Percentiles rank a stretch among this genome's conserved stretches.
Evolutionary conservation across 1,284 basidiomycete genomes (phyloP).

Genomic region (Moesziomyces aphidis): DNA sequence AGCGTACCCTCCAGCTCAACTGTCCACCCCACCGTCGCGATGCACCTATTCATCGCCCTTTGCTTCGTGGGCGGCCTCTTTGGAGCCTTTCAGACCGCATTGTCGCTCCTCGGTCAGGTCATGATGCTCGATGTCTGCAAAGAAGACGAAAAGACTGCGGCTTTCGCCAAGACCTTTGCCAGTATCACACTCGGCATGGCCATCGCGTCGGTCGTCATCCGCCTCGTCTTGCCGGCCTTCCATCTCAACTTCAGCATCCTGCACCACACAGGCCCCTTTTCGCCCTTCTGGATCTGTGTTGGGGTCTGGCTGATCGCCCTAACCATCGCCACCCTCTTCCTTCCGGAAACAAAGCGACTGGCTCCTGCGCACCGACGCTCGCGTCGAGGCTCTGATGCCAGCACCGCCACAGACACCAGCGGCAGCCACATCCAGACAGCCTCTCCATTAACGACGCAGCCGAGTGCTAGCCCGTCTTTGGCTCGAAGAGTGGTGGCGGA

Average conservation of each 20-base stretch:
- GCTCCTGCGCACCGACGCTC: neutral
- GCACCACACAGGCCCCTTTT: slow-evolving; percentile 31
- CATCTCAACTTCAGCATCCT: slow-evolving; percentile 34
- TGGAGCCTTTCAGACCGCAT: slow-evolving; percentile 9
- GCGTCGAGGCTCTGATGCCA: slow-evolving; percentile 12
- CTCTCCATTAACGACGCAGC: neutral
- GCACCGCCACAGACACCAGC: neutral
- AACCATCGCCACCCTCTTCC: slow-evolving; percentile 1
- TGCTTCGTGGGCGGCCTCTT: slow-evolving; percentile 10
- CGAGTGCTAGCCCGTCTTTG: neutral
- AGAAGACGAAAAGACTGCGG: slow-evolving; percentile 32
- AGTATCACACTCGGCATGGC: slow-evolving; percentile 24
- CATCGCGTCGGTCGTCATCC: slow-evolving; percentile 9
- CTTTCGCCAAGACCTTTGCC: slow-evolving; percentile 15
- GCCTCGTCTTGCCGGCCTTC: slow-evolving; percentile 21
- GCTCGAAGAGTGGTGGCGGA: neutral
- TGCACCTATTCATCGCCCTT: slow-evolving; percentile 7
- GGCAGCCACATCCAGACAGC: neutral
- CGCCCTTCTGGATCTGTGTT: slow-evolving; percentile 26
- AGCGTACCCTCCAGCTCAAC: slow-evolving; percentile 20
- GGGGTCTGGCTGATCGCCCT: neutral
- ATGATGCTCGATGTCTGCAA: slow-evolving; percentile 33
- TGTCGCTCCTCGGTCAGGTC: slow-evolving; percentile 22
- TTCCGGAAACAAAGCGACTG: slow-evolving; percentile 24
- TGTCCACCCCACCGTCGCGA: slow-evolving; percentile 18